Evolutionary conservation across 2,329 filamentous ascomycete species (phyloP).

Genomic region (Colletotrichum magnum): DNA sequence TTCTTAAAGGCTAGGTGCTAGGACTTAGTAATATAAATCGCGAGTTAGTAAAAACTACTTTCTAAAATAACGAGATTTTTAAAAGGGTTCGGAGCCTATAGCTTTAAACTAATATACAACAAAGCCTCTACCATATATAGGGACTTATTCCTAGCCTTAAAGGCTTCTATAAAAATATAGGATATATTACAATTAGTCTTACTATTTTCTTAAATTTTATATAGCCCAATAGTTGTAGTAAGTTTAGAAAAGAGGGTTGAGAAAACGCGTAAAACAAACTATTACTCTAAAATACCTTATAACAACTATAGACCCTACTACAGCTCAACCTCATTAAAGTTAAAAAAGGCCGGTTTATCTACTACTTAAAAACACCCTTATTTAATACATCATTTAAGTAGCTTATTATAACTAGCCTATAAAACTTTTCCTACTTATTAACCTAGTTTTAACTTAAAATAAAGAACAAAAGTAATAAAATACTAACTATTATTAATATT

Average conservation of each 20-base stretch:
- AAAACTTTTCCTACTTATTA: too few relatives aligned
- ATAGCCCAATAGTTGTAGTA: not conserved
- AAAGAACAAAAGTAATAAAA: too few relatives aligned
- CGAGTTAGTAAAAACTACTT: not conserved
- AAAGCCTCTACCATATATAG: not conserved
- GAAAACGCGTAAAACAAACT: not conserved
- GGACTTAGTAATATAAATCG: not conserved
- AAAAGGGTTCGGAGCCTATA: not conserved
- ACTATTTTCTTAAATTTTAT: not conserved
- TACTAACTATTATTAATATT: too few relatives aligned
- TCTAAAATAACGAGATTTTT: not conserved
- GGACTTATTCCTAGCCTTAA: constrained; percentile 11
- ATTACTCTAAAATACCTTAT: not conserved
- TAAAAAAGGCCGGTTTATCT: not conserved
- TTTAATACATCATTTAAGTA: constrained; percentile 8
- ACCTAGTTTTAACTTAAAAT: too few relatives aligned
- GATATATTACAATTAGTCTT: not conserved
- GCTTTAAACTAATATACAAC: not conserved
- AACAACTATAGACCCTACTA: not conserved
- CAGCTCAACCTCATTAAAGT: constrained; percentile 7
- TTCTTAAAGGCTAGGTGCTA: constrained; percentile 2
- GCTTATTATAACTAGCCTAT: not conserved
- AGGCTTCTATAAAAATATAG: constrained; percentile 11
- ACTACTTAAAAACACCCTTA: not conserved
- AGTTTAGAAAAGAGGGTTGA: not conserved